A percentile compares a stretch with the other conserved stretches of the same genome.
phyloP scores from a whole-genome alignment of 2,329 filamentous ascomycete species.

The Aureobasidium leucospermi region DNA sequence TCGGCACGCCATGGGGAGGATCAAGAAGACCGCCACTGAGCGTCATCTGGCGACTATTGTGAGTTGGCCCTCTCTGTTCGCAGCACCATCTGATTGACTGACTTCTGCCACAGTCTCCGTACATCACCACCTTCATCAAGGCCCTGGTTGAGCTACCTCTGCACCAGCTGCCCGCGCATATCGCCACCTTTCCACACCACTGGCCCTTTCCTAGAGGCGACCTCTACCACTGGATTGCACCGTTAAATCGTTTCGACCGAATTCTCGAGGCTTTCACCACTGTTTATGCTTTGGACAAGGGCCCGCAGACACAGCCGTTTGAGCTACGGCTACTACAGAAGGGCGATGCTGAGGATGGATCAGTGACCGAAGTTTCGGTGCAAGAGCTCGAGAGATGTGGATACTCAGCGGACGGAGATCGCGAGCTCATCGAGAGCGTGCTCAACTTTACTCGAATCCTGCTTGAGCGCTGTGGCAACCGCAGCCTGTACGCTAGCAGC shows the following conservation, averaged over 20 bases:
- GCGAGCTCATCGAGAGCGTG: conserved; percentile 69
- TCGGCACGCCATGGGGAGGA: conserved; percentile 40
- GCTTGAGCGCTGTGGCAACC: conserved; percentile 90
- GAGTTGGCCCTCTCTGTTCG: conserved; percentile 18
- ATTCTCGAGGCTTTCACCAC: conserved; percentile 75
- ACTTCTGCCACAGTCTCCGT: conserved; percentile 61
- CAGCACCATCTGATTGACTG: conserved; percentile 18
- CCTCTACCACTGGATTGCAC: conserved; percentile 94
- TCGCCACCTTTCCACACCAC: conserved; percentile 73
- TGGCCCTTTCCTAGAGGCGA: conserved; percentile 97
- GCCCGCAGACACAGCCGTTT: conserved; percentile 75
- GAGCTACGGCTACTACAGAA: conserved; percentile 57
- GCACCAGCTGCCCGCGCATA: conserved; percentile 66
- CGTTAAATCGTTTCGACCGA: conserved; percentile 87
- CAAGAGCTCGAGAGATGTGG: conserved; percentile 41
- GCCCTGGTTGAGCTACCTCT: conserved; percentile 61
- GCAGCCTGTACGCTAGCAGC: conserved; percentile 93
- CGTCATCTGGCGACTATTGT: conserved; percentile 48
- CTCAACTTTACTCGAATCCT: conserved; percentile 81
- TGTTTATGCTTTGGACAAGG: conserved; percentile 70
- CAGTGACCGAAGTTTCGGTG: not conserved
- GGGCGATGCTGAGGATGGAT: conserved; percentile 41
- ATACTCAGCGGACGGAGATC: conserved; percentile 69
- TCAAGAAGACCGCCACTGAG: conserved; percentile 48
- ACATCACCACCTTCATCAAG: conserved; percentile 73